Conservation (phyloP, 331 rosid species). For the Pyracantha coccinea region DNA sequence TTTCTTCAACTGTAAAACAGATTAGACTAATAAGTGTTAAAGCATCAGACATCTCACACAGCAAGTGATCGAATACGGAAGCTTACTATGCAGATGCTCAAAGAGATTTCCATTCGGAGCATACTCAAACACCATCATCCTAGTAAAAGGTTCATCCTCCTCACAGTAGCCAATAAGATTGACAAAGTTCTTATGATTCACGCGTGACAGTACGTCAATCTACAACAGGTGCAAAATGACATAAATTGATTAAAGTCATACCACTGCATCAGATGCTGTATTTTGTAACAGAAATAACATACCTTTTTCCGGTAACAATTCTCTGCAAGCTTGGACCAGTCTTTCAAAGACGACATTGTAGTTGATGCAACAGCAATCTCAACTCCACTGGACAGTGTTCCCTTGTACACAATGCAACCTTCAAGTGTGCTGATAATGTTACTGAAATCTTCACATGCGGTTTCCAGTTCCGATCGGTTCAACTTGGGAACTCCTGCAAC, state of each 20-base stretch:
- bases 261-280: not conserved
- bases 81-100: constrained; percentile 84
- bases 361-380: constrained; percentile 89
- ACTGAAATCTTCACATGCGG: constrained; percentile 97
- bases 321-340: constrained; percentile 74
- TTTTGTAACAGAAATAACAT: constrained; percentile 2
- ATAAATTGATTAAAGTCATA: not conserved
- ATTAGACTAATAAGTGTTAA: not conserved
- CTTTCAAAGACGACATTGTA: constrained; percentile 35
- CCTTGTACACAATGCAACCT: constrained; percentile 58
- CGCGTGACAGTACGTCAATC: constrained; percentile 76
- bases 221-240: constrained; percentile 22
- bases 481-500: constrained; percentile 85
- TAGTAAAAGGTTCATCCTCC: constrained; percentile 79
- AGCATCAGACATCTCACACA: not conserved
- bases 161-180: constrained; percentile 92
- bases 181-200: constrained; percentile 86
- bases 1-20: constrained; percentile 54
- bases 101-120: constrained; percentile 81
- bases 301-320: constrained; percentile 66
- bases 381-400: constrained; percentile 91
- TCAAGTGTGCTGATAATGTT: constrained; percentile 47
- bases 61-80: constrained; percentile 8
- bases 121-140: constrained; percentile 94
- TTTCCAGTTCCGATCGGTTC: constrained; percentile 69